Percentiles rank a stretch among this genome's conserved stretches.
These are phyloP conservation scores for Tolypocladium paradoxum DNA, from an alignment of 2,329 filamentous ascomycete genomes.

Conservation along the genomic window DNA sequence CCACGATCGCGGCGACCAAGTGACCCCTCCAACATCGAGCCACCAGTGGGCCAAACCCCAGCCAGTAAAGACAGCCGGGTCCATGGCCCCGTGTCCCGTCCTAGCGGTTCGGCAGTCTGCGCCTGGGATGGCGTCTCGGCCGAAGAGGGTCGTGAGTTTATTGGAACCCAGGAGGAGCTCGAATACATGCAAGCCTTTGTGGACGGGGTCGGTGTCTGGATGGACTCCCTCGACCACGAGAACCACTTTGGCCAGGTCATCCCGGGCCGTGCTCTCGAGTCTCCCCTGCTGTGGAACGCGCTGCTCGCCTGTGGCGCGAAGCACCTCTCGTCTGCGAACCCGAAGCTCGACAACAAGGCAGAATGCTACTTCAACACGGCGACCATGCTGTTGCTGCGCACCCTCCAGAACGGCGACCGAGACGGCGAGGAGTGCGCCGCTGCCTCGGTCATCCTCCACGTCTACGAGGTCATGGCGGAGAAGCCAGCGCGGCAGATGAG, in stretches of 20 bases:
- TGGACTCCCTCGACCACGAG: slow-evolving; percentile 79
- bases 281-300: slow-evolving; percentile 82
- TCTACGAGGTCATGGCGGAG: slow-evolving; percentile 89
- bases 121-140: background rate
- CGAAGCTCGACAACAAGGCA: slow-evolving; percentile 67
- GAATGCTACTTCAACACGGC: slow-evolving; percentile 78
- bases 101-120: background rate
- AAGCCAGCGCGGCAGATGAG: slow-evolving; percentile 72
- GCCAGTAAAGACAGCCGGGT: background rate
- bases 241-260: slow-evolving; percentile 80
- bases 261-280: slow-evolving; percentile 71
- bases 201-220: slow-evolving; percentile 83
- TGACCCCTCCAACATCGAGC: background rate
- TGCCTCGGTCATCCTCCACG: slow-evolving; percentile 78
- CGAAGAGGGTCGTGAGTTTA: slow-evolving; percentile 38
- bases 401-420: slow-evolving; percentile 72
- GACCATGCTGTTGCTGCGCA: slow-evolving; percentile 64
- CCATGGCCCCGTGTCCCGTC: too few species aligned
- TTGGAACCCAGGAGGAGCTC: slow-evolving; percentile 67
- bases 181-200: slow-evolving; percentile 89
- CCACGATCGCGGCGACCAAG: background rate
- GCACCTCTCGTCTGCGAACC: slow-evolving; percentile 63
- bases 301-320: slow-evolving; percentile 81
- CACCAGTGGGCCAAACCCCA: background rate
- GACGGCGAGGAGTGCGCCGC: slow-evolving; percentile 78